Percentiles rank a stretch among this genome's conserved stretches.
phyloP scores from a whole-genome alignment of 169 alveolate species.

The Eimeria sp. region DNA sequence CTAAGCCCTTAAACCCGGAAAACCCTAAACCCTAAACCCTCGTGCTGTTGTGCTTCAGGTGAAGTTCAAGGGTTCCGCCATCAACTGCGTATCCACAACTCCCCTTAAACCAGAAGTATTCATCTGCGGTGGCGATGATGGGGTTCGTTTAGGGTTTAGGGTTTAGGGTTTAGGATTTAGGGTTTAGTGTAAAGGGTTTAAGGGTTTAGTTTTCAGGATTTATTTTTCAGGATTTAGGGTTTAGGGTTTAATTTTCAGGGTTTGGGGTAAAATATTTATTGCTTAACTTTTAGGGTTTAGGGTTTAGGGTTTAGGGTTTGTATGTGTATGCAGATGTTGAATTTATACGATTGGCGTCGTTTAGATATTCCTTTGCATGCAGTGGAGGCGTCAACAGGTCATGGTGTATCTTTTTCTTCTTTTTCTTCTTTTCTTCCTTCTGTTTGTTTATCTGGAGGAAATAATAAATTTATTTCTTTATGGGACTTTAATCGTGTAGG shows the following conservation, averaged over 20 bases:
- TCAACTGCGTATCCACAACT: not conserved
- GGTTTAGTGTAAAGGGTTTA: not conserved
- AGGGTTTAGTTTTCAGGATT: not conserved
- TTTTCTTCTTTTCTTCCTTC: not conserved
- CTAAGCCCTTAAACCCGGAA: not conserved
- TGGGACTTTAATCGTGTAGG: slow-evolving; percentile 45
- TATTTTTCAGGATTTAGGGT: not conserved
- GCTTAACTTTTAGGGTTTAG: slow-evolving; percentile 43
- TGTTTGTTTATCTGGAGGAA: not conserved
- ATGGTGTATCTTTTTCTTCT: slow-evolving; percentile 1
- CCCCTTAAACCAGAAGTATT: not conserved
- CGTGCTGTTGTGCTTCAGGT: not conserved
- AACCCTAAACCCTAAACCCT: not conserved
- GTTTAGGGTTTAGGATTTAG: not conserved
- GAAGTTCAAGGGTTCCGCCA: not conserved
- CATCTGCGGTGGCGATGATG: slow-evolving; percentile 55
- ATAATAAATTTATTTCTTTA: slow-evolving; percentile 34
- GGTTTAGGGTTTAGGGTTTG: slow-evolving; percentile 45
- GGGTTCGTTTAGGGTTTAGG: slow-evolving; percentile 35
- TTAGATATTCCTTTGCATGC: not conserved
- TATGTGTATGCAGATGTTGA: not conserved
- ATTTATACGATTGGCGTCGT: slow-evolving; percentile 48
- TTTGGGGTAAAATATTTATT: too few species aligned
- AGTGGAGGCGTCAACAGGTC: not conserved
- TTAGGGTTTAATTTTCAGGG: slow-evolving; percentile 12